phyloP scores from a whole-genome alignment of 306 rosid genomes.

The Erythrophleum fordii region DNA sequence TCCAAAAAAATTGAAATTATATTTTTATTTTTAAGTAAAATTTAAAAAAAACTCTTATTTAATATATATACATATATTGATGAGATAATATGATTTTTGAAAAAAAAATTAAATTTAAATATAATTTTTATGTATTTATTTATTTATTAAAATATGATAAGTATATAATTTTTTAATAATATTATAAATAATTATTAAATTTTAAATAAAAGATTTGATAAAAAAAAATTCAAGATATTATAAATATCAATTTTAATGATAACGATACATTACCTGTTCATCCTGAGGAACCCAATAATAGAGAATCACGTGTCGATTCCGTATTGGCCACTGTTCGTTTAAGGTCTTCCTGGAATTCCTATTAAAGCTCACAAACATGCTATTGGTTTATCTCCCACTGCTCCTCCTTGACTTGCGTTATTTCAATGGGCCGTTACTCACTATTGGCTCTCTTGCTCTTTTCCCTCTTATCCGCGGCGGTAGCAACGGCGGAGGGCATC shows the following conservation, averaged over 20 bases:
- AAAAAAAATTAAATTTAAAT: too few relatives aligned
- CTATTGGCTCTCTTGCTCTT: conserved; percentile 37
- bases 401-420: not conserved
- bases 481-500: conserved; percentile 34
- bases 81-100: too few relatives aligned
- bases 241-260: not conserved
- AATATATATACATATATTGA: too few relatives aligned
- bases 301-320: conserved; percentile 20
- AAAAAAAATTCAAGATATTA: too few relatives aligned
- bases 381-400: not conserved
- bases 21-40: not conserved
- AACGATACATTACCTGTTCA: not conserved
- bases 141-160: too few relatives aligned
- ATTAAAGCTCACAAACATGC: not conserved
- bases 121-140: too few relatives aligned
- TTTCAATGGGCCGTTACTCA: conserved; percentile 46
- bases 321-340: not conserved
- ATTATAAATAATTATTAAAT: too few relatives aligned
- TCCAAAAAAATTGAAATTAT: not conserved
- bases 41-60: too few relatives aligned
- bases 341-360: not conserved
- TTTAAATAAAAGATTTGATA: too few relatives aligned
- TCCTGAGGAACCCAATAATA: not conserved
- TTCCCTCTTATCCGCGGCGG: conserved; percentile 38
- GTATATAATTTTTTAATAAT: too few relatives aligned